phyloP scores from a whole-genome alignment of 2,329 filamentous ascomycete species.

The Fusarium vanettenii region DNA sequence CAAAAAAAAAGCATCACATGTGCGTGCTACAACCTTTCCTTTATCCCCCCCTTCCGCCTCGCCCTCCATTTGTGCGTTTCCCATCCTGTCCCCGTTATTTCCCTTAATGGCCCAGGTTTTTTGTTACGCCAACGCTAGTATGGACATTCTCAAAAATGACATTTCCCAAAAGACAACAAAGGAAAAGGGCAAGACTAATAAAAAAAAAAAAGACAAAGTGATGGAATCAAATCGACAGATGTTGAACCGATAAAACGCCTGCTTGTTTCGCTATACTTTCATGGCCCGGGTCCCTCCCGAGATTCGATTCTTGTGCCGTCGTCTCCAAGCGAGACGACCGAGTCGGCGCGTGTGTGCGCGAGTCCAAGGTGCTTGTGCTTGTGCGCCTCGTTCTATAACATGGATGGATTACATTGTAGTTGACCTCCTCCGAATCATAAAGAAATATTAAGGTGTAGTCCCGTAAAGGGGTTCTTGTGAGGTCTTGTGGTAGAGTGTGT shows the following conservation, averaged over 20 bases:
- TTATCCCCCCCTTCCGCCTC: not conserved
- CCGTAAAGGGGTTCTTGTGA: slow-evolving; percentile 1
- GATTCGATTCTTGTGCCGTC: slow-evolving; percentile 6
- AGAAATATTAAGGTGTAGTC: slow-evolving; percentile 31
- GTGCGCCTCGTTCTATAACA: slow-evolving; percentile 40
- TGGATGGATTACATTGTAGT: slow-evolving; percentile 32
- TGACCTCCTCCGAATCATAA: slow-evolving; percentile 16
- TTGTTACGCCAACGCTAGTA: slow-evolving; percentile 47
- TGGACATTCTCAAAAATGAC: slow-evolving; percentile 41
- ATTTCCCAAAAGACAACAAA: slow-evolving; percentile 24
- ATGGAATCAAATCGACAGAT: slow-evolving; percentile 1
- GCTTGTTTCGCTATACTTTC: slow-evolving; percentile 27
- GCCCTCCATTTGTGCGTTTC: slow-evolving; percentile 15
- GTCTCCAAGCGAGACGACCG: slow-evolving; percentile 15
- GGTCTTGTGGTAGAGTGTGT: slow-evolving; percentile 1
- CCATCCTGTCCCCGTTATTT: not conserved
- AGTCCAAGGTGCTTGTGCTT: slow-evolving; percentile 24
- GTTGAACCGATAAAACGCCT: slow-evolving; percentile 32
- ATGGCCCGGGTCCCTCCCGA: slow-evolving; percentile 17
- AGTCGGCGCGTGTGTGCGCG: slow-evolving; percentile 19
- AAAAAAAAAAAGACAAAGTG: slow-evolving; percentile 8
- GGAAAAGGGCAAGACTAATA: slow-evolving; percentile 11
- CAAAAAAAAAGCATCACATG: slow-evolving; percentile 14
- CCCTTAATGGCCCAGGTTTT: slow-evolving; percentile 37
- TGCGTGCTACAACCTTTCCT: slow-evolving; percentile 22